A percentile compares a stretch with the other conserved stretches of the same genome.
Conservation (phyloP, 805 yeast genomes). For the Tetrapisispora nanseiensis region DNA sequence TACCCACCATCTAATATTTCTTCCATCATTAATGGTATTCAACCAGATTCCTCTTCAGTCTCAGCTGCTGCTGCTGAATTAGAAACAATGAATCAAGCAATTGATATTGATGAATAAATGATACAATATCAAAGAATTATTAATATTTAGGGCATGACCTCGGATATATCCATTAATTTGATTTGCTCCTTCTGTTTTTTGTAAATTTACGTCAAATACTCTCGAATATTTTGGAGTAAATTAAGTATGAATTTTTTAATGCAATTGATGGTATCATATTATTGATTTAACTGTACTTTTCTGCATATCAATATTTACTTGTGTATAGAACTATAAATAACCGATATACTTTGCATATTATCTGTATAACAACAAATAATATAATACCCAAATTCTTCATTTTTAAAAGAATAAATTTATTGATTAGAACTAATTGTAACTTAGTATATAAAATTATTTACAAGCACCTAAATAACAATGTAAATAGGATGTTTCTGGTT, state of each 20-base stretch:
- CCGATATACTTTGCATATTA: conserved; percentile 1
- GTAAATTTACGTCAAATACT: not conserved
- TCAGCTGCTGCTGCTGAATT: conserved; percentile 7
- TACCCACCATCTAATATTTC: conserved; percentile 79
- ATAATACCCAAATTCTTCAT: not conserved
- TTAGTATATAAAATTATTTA: not conserved
- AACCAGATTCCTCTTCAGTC: conserved; percentile 1
- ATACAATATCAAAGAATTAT: not conserved
- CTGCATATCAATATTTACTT: conserved; percentile 1
- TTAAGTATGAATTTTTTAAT: not conserved
- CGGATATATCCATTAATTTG: too few relatives aligned
- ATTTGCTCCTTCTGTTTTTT: not conserved
- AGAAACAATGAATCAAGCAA: conserved; percentile 18
- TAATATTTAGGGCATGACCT: too few relatives aligned
- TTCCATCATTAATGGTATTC: conserved; percentile 41
- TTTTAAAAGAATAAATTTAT: not conserved
- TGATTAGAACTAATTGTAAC: too few relatives aligned
- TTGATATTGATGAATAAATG: conserved; percentile 23
- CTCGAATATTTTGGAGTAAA: not conserved
- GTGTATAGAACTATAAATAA: conserved; percentile 2
- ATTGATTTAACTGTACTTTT: not conserved
- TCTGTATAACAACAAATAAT: not conserved
- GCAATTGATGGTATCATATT: not conserved
- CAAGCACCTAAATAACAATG: not conserved
- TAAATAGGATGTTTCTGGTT: not conserved